Base-by-base conservation (phyloP, 768 basidiomycete genomes). In the Leucogyrophana mollusca region DNA sequence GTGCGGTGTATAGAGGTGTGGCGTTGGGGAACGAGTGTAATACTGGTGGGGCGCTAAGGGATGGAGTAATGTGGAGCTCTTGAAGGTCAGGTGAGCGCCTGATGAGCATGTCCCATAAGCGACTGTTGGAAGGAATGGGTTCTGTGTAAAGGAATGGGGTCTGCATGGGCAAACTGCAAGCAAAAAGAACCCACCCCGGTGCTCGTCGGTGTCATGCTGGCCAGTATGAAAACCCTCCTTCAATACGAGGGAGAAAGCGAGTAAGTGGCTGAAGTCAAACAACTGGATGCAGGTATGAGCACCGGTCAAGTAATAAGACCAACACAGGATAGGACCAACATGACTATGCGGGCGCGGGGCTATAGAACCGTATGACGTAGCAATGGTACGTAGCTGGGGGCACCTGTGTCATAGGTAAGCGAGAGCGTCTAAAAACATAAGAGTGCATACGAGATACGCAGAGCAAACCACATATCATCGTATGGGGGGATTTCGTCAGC, bases 391-490 rank as follows among this genome's bases (percentile, higher is more conserved):
- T 40, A 90, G 65, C 40, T 76, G 79, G 24, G 83, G 82, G 57
- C 87, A 90, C 22, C 87, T 89, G 53, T 21, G 6, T 35, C 35
- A 33, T 4, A 30, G 36, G 46, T 55, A 32, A 46, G 30, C 18
- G 30, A 50, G 34, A 47, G 36, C 25, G 33, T 45, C n/a, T 22
- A 27, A 23, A 42, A 30, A 22, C 43, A 17, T 6, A 25, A 22
- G 40, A 18, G 27, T 17, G 59, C 77, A 58, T 54, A 90, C 87
- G 79, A 80, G 43, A 78, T 65, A 30, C 85, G 78, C 54, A 90
- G 68, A 35, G 82, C 79, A 50, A 85, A 77, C 87, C 87, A 90
- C 83, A 90, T 85, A 51, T 84, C 81, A 49, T 89, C 87, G 25
- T 73, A 76, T 13, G 82, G 78, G 25, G 81, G 69, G 7, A 69